Conservation (phyloP, 805 yeast species). For the Candida maesae region DNA sequence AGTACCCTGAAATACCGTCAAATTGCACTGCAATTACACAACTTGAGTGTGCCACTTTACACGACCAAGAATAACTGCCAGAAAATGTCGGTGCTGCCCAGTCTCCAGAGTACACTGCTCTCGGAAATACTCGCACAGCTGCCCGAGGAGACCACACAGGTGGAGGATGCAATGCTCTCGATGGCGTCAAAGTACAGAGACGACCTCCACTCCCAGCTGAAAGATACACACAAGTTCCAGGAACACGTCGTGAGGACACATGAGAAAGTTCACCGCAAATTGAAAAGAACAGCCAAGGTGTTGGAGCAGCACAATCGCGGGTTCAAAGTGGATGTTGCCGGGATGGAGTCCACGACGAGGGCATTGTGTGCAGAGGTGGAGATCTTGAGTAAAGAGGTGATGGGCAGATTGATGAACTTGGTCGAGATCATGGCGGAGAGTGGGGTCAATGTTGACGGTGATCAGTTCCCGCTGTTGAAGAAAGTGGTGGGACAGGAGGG, state of each 20-base stretch:
- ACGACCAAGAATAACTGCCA: neutral
- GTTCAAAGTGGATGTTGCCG: neutral
- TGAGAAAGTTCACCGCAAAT: conserved; percentile 9
- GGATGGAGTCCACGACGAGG: neutral
- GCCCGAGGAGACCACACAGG: conserved; percentile 14
- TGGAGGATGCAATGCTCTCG: conserved; percentile 3
- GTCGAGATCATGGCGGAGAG: conserved; percentile 2
- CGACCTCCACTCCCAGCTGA: conserved; percentile 13
- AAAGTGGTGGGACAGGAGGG: conserved; percentile 13
- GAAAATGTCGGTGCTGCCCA: conserved; percentile 8
- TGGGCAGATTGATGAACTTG: conserved; percentile 13
- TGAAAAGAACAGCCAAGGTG: conserved; percentile 7
- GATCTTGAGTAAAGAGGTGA: conserved; percentile 8
- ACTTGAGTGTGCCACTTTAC: no score
- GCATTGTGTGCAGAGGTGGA: conserved; percentile 10
- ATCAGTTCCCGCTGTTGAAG: conserved; percentile 12
- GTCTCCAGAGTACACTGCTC: conserved; percentile 11
- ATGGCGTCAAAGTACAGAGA: conserved; percentile 8
- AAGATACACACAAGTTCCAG: conserved; percentile 8
- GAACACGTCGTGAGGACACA: conserved; percentile 9
- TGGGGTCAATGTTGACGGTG: conserved; percentile 10
- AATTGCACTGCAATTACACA: no score
- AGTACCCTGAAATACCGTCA: no score
- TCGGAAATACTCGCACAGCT: conserved; percentile 9
- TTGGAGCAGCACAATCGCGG: conserved; percentile 7